Percentiles rank a stretch among this genome's conserved stretches.
Conservation (phyloP, 2,329 filamentous ascomycete species). For the Apiospora phragmitis region DNA sequence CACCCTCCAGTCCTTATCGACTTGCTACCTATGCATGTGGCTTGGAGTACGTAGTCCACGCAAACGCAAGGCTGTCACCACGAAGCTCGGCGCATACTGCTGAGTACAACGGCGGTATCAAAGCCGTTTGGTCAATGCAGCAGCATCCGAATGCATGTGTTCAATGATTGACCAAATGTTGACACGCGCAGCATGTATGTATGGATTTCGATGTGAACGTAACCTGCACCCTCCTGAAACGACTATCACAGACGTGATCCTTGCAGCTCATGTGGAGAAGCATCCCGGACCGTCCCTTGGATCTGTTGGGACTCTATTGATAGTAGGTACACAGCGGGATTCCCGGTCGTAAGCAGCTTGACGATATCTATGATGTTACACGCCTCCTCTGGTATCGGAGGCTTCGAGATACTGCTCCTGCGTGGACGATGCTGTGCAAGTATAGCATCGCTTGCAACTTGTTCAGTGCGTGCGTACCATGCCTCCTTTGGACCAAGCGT, state of each 20-base stretch:
- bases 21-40: no score
- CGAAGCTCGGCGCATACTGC: not conserved
- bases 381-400: not conserved
- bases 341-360: not conserved
- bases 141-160: not conserved
- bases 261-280: not conserved
- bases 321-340: not conserved
- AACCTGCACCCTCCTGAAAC: not conserved
- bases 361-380: not conserved
- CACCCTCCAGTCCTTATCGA: not conserved
- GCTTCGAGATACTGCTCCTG: not conserved
- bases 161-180: not conserved
- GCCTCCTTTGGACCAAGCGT: not conserved
- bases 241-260: not conserved
- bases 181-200: not conserved
- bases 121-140: not conserved
- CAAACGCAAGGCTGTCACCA: not conserved
- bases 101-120: not conserved
- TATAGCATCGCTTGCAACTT: not conserved
- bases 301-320: not conserved
- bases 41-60: not conserved
- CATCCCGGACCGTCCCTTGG: not conserved
- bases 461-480: not conserved
- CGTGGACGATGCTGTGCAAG: not conserved
- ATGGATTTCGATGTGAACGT: not conserved